Evolutionary conservation across 2,329 filamentous ascomycete genomes (phyloP).

Genomic region (Neofusicoccum sp.): DNA sequence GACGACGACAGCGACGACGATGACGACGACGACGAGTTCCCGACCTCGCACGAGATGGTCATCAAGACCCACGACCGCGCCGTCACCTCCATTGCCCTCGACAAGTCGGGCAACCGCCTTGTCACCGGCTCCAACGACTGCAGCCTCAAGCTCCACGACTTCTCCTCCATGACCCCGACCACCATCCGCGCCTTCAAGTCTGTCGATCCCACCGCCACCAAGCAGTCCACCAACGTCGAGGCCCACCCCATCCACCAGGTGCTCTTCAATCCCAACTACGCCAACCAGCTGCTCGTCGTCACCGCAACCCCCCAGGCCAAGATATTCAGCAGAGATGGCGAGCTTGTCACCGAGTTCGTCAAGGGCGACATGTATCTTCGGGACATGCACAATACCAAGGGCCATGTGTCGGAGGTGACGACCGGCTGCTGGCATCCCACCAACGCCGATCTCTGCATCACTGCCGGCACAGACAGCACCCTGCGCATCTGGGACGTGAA

Average conservation of each 20-base stretch:
- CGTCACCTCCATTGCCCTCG: constrained; percentile 79
- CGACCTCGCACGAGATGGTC: constrained; percentile 87
- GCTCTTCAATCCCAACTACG: constrained; percentile 79
- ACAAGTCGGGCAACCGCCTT: constrained; percentile 79
- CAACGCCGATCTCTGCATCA: constrained; percentile 80
- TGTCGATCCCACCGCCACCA: constrained; percentile 79
- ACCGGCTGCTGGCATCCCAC: constrained; percentile 88
- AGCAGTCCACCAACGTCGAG: constrained; percentile 68
- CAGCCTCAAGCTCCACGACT: constrained; percentile 89
- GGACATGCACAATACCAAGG: constrained; percentile 97
- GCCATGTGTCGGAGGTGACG: constrained; percentile 88
- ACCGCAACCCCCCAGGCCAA: constrained; percentile 88
- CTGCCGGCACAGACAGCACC: constrained; percentile 92
- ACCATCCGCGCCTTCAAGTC: constrained; percentile 92
- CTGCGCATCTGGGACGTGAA: constrained; percentile 97
- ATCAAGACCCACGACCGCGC: constrained; percentile 89
- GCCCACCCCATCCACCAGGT: constrained; percentile 85
- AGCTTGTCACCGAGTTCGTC: constrained; percentile 79
- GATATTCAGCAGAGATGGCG: constrained; percentile 85
- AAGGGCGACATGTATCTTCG: constrained; percentile 98
- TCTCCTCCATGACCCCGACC: constrained; percentile 91
- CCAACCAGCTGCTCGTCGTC: constrained; percentile 78
- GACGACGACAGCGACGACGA: constrained; percentile 59
- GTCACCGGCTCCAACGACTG: constrained; percentile 91
- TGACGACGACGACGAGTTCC: constrained; percentile 82